Conservation (phyloP, 208 protist genomes). For the Trypanosoma grayi region DNA sequence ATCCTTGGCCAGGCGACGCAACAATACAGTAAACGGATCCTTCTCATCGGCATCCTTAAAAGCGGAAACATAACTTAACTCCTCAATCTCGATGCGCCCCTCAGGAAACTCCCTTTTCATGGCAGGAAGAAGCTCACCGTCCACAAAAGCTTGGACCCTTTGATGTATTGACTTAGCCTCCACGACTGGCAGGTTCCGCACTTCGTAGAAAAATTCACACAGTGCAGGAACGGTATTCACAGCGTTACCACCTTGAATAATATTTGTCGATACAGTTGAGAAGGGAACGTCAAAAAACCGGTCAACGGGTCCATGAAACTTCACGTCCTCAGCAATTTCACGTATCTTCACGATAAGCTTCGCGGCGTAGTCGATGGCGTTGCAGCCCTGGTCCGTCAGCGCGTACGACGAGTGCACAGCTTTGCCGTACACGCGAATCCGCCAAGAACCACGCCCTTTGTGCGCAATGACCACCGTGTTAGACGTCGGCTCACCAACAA, state of each 20-base stretch:
- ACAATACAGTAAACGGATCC: slow-evolving; percentile 34
- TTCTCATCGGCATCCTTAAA: slow-evolving; percentile 28
- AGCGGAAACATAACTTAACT: background rate
- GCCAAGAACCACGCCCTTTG: slow-evolving; percentile 41
- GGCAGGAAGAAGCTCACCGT: slow-evolving; percentile 35
- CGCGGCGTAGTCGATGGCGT: slow-evolving; percentile 52
- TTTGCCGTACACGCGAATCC: slow-evolving; percentile 30
- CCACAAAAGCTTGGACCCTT: slow-evolving; percentile 27
- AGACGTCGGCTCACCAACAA: slow-evolving; percentile 57
- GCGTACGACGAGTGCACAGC: slow-evolving; percentile 38
- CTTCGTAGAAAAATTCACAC: slow-evolving; percentile 49
- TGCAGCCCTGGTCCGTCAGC: slow-evolving; percentile 42
- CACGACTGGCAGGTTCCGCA: slow-evolving; percentile 33
- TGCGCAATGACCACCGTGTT: slow-evolving; percentile 50
- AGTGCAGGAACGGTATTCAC: slow-evolving; percentile 45
- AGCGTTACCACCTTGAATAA: slow-evolving; percentile 53
- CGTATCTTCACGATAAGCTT: slow-evolving; percentile 49
- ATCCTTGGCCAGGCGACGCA: slow-evolving; percentile 40
- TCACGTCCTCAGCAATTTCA: slow-evolving; percentile 41
- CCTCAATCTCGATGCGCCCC: slow-evolving; percentile 17
- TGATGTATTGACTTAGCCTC: slow-evolving; percentile 34
- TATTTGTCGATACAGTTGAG: slow-evolving; percentile 45
- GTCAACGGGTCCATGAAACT: slow-evolving; percentile 3
- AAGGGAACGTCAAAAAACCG: slow-evolving; percentile 25
- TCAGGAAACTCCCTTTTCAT: slow-evolving; percentile 35